These are phyloP conservation scores for Epichloe glyceriae DNA, from an alignment of 2,329 filamentous ascomycete genomes.

Conservation along the genomic window DNA sequence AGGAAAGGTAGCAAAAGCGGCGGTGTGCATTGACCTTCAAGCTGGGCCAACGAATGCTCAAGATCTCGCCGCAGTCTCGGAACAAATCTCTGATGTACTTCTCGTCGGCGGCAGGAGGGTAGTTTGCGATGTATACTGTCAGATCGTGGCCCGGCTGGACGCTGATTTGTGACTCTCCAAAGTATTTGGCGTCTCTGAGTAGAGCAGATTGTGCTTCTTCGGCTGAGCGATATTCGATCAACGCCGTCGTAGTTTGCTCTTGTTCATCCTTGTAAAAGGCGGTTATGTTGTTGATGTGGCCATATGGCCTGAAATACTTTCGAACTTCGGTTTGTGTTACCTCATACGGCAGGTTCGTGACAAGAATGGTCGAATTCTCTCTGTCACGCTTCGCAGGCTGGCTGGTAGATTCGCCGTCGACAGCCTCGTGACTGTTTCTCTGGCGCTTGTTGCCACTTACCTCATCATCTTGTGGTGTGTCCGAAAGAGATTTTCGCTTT, in stretches of 20 bases:
- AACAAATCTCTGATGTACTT: slow-evolving; percentile 56
- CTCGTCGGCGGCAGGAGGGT: slow-evolving; percentile 64
- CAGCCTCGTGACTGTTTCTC: slow-evolving; percentile 30
- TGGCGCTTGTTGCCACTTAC: slow-evolving; percentile 54
- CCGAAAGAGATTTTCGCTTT: slow-evolving; percentile 52
- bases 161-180: slow-evolving; percentile 58
- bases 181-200: slow-evolving; percentile 67
- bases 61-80: slow-evolving; percentile 63
- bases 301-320: slow-evolving; percentile 87
- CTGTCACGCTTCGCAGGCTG: slow-evolving; percentile 60
- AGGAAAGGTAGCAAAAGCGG: slow-evolving; percentile 94
- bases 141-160: slow-evolving; percentile 65
- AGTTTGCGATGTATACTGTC: slow-evolving; percentile 86
- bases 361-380: slow-evolving; percentile 76
- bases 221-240: slow-evolving; percentile 72
- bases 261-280: slow-evolving; percentile 47
- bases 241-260: slow-evolving; percentile 50
- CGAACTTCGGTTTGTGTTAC: slow-evolving; percentile 60
- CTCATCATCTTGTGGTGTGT: slow-evolving; percentile 22
- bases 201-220: slow-evolving; percentile 75
- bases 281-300: slow-evolving; percentile 66
- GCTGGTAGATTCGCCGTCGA: slow-evolving; percentile 10
- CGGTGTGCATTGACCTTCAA: slow-evolving; percentile 80
- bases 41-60: slow-evolving; percentile 80
- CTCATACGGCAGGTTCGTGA: slow-evolving; percentile 60